Evolutionary conservation across 2,329 filamentous ascomycete genomes (phyloP), one percentile per base, ranked within the genome.

Genomic region (Xylaria hypoxylon): DNA sequence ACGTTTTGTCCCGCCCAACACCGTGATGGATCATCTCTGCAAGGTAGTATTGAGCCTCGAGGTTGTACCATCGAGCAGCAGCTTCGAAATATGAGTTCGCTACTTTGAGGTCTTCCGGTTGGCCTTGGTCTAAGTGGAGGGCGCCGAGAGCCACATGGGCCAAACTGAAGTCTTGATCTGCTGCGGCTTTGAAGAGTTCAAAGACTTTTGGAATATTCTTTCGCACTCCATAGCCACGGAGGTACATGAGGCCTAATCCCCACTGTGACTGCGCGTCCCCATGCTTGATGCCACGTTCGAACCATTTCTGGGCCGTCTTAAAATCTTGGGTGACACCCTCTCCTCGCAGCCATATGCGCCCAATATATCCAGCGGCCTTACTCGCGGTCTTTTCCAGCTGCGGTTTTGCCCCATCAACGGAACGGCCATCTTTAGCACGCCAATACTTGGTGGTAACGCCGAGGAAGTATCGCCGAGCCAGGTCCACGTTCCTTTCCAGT

Each of bases 21-120:
- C 92, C 94, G 68, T 92, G 87, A 72, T 94, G 88, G 26, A 90
- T 90, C 82, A 97, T 89, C 79, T 97, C 94, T 1, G 93, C 94
- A 3, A 97, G 87, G 77, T 97, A 97, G 80, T 97, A 97, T 76
- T 92, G 93, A 0, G 94, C 92, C 79, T 97, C 94, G 68, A 97
- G 91, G 75, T 94, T 92, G 15, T 90, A 90, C 76, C 93, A 93
- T 26, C 92, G 85, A 45, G 91, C 91, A 5, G 94, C 94, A 53
- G 95, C 85, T 75, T 97, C 94, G 73, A 97, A 97, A 77, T 96
- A 97, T 71, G 91, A 89, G 66, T 89, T 91, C 2, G 94, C 94
- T 0, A 90, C 89, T 5, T 86, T 82, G n/a, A 96, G 81, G 72
- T 97, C 93, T 51, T 88, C 85, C 1, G 82, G 77, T 31, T 82